Conservation (phyloP, 176 grass and related monocot genomes). For the Poa annua region DNA sequence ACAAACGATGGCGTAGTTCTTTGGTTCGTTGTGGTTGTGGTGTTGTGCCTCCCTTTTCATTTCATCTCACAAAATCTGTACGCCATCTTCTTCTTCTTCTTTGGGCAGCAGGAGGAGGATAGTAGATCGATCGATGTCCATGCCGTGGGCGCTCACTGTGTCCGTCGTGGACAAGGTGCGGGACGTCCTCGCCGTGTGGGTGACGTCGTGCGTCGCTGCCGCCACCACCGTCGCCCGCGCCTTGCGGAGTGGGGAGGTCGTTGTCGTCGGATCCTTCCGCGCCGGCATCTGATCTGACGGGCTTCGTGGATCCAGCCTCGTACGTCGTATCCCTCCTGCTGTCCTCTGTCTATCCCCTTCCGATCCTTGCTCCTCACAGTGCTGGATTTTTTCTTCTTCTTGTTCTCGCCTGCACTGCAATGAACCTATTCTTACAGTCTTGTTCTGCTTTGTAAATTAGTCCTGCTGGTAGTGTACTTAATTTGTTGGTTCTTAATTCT, state of each 20-base stretch:
- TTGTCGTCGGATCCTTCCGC: slow-evolving; percentile 47
- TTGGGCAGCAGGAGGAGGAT: too few relatives aligned
- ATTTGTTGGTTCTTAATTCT: neutral
- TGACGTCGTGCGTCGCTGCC: slow-evolving; percentile 60
- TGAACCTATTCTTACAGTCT: too few relatives aligned
- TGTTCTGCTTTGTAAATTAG: too few relatives aligned
- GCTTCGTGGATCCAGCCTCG: neutral
- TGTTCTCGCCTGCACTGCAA: too few relatives aligned
- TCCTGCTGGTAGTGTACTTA: too few relatives aligned
- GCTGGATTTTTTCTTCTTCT: too few relatives aligned
- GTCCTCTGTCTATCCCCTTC: neutral
- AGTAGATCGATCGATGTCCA: slow-evolving; percentile 56
- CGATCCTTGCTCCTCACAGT: too few relatives aligned
- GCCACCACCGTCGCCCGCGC: slow-evolving; percentile 66
- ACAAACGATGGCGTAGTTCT: too few relatives aligned
- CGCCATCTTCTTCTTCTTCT: too few relatives aligned
- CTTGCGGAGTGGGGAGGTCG: slow-evolving; percentile 44
- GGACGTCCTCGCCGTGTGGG: slow-evolving; percentile 62
- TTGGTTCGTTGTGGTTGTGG: too few relatives aligned
- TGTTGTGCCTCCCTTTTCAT: too few relatives aligned
- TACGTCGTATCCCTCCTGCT: neutral
- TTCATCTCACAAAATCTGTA: too few relatives aligned
- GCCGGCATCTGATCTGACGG: slow-evolving; percentile 22
- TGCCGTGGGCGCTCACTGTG: slow-evolving; percentile 63
- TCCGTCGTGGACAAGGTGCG: slow-evolving; percentile 64